Evolutionary conservation across 176 grass and related monocot species (phyloP).

Genomic region (Pharus latifolius): DNA sequence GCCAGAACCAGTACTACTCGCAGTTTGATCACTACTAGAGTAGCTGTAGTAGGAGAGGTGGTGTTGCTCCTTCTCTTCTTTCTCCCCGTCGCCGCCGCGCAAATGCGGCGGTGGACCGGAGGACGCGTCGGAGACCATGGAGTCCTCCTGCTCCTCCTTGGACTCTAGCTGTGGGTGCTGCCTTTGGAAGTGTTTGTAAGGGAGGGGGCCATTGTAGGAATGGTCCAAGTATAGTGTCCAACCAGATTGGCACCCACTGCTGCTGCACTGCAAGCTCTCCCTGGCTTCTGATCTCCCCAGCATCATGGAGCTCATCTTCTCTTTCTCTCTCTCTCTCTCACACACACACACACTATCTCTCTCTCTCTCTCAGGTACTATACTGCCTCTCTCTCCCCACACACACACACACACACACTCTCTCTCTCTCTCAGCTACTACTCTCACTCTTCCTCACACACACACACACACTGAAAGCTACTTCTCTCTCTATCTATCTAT

Average conservation of each 20-base stretch:
- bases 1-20: background rate
- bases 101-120: conserved; percentile 36
- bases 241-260: conserved; percentile 84
- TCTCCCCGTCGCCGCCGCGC: background rate
- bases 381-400: too few species aligned
- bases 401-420: too few species aligned
- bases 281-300: background rate
- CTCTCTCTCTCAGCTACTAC: too few species aligned
- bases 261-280: conserved; percentile 34
- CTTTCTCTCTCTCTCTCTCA: background rate
- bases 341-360: too few species aligned
- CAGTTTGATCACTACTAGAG: background rate
- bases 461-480: too few species aligned
- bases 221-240: conserved; percentile 85
- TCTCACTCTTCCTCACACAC: too few species aligned
- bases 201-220: background rate
- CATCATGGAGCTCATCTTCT: conserved; percentile 11
- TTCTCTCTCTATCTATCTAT: too few species aligned
- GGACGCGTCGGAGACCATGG: conserved; percentile 89
- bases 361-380: too few species aligned
- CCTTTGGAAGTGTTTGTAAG: background rate
- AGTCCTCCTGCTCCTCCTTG: conserved; percentile 44
- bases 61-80: background rate
- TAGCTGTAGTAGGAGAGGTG: background rate
- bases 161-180: conserved; percentile 12